Conservation (phyloP, 2,329 filamentous ascomycete species). For the Pseudopithomyces chartarum region DNA sequence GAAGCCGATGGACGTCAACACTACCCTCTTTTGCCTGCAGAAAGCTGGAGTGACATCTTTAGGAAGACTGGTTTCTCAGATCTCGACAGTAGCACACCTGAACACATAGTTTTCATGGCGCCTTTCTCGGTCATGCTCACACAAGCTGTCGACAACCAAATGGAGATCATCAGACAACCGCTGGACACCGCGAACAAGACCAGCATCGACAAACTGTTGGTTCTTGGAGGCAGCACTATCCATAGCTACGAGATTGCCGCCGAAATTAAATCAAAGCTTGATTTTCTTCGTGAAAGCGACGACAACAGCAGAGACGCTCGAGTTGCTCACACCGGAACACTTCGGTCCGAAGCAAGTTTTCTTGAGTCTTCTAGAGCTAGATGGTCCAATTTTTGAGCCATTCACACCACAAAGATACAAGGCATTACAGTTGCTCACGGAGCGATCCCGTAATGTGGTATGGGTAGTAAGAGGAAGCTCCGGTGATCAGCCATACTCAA, state of each 20-base stretch:
- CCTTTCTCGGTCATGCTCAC: constrained; percentile 5
- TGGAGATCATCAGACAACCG: constrained; percentile 16
- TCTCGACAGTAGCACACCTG: constrained; percentile 1
- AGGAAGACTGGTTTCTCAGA: constrained; percentile 14
- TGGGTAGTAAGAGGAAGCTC: constrained; percentile 28
- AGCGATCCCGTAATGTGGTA: constrained; percentile 1
- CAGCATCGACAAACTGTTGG: no score
- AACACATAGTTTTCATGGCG: neutral
- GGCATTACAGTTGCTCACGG: constrained; percentile 20
- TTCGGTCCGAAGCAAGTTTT: no score
- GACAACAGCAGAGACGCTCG: no score
- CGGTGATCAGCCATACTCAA: constrained; percentile 22
- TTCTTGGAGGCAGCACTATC: no score
- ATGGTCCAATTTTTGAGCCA: constrained; percentile 28
- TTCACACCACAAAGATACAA: constrained; percentile 14
- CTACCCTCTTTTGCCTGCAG: neutral
- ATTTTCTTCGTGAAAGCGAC: no score
- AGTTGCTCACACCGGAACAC: neutral
- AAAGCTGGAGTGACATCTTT: constrained; percentile 27
- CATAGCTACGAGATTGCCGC: no score
- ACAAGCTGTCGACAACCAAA: constrained; percentile 18
- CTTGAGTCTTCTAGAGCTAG: constrained; percentile 18
- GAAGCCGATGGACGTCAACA: constrained; percentile 11
- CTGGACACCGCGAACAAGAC: neutral
- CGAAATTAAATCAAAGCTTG: no score